Evolutionary conservation across 352 stramenopile genomes (phyloP), one percentile per base, ranked within the genome.

Genomic region (Pythium brachiatum): DNA sequence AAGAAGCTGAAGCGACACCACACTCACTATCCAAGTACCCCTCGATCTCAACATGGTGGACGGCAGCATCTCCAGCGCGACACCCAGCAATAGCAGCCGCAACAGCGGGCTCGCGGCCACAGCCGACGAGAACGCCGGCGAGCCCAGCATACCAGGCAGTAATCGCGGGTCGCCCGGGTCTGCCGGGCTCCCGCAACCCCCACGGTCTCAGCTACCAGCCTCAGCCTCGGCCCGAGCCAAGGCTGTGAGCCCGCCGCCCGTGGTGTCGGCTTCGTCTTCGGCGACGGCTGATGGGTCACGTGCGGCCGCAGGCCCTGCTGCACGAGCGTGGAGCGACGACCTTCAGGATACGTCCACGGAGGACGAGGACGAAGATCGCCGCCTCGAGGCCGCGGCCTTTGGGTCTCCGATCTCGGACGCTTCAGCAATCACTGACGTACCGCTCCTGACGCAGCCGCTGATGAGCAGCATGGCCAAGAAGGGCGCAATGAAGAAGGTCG

Each of bases 131-230:
- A 34, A 18, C 25, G 58, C 36, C n/a, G 27, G 58, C 27, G 58
- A 65, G 48, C 48, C 50, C 48, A 59, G 48, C 58, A 59, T 65
- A 64, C 58, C 58, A 32, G 48, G 58, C 50, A 58, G 58, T 65
- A 58, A 59, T 65, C 58, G 48, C 58, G n/a, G 27, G 53, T 21
- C 26, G 34, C 32, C 20, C 41, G 46, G 53, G 23, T 38, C 18
- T 51, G 12, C 27, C 44, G 18, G 12, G 25, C 6, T 27, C 5
- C 48, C 1, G 12, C 48, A 8, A 29, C 16, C 46, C 18, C 46
- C 46, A 31, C 23, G 21, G 46, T 31, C 46, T 53, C 46, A 6
- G 20, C 9, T 34, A 34, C n/a, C n/a, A n/a, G n/a, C n/a, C n/a
- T 11, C 25, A 15, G 51, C 8, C n/a, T 6, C 27, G 51, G 13